These are phyloP conservation scores for Ramularia collo-cygni DNA, from an alignment of 2,329 filamentous ascomycete genomes.

Conservation along the genomic window DNA sequence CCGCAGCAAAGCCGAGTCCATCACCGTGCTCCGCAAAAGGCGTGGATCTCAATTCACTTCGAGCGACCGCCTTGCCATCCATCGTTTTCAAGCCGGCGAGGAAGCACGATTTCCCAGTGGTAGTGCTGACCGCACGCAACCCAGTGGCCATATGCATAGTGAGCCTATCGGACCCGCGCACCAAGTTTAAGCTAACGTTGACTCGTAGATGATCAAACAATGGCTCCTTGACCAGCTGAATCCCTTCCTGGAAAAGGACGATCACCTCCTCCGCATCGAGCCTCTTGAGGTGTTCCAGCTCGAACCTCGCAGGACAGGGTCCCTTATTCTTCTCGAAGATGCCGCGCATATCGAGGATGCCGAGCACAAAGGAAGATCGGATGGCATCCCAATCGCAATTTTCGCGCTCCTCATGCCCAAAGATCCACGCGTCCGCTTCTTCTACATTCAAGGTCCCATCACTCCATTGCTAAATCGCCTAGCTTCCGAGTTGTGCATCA, in stretches of 20 bases:
- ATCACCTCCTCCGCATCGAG: constrained; percentile 16
- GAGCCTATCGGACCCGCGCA: too few relatives aligned
- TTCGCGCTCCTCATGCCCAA: constrained; percentile 15
- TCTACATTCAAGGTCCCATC: constrained; percentile 14
- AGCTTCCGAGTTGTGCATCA: neutral
- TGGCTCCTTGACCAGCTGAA: constrained; percentile 9
- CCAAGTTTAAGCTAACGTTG: neutral
- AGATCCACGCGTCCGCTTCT: constrained; percentile 18
- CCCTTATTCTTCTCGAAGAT: constrained; percentile 15
- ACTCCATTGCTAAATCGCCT: constrained; percentile 9
- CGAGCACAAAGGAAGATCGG: constrained; percentile 3
- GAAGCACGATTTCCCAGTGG: constrained; percentile 13
- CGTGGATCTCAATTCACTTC: constrained; percentile 17
- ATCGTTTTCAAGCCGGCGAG: constrained; percentile 11
- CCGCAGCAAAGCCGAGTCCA: neutral
- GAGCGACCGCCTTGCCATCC: constrained; percentile 6
- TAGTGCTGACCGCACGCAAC: constrained; percentile 10
- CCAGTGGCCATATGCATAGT: constrained; percentile 10
- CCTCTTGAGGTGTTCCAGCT: constrained; percentile 14
- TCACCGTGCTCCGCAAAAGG: constrained; percentile 4
- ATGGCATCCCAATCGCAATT: constrained; percentile 10
- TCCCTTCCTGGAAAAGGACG: neutral
- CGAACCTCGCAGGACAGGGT: constrained; percentile 3
- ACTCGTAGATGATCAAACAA: constrained; percentile 6
- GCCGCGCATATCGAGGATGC: constrained; percentile 8